Evolutionary conservation across 2,329 filamentous ascomycete genomes (phyloP).

Genomic region (Fusarium beomiforme): DNA sequence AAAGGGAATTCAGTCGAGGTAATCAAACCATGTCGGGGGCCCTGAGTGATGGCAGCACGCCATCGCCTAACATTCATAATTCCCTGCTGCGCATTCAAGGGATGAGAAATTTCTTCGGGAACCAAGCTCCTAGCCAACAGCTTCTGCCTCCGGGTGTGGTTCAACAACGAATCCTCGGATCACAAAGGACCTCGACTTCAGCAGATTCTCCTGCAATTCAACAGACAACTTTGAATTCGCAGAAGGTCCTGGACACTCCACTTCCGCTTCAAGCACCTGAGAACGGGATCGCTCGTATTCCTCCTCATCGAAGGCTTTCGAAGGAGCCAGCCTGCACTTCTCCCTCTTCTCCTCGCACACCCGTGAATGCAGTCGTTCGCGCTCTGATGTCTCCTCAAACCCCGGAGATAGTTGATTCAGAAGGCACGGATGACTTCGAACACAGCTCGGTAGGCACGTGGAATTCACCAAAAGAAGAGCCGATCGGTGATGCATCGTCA

Average conservation of each 20-base stretch:
- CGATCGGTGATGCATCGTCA: background rate
- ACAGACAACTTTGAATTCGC: background rate
- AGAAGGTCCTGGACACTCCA: background rate
- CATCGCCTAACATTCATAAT: slow-evolving; percentile 4
- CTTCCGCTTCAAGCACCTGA: background rate
- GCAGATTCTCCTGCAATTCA: background rate
- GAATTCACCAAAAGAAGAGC: slow-evolving; percentile 3
- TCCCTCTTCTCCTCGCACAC: background rate
- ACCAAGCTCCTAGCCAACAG: background rate
- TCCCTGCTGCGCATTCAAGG: slow-evolving; percentile 4
- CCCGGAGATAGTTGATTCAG: background rate
- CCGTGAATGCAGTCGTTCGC: background rate
- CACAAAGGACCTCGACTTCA: background rate
- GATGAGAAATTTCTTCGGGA: background rate
- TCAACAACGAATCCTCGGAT: background rate
- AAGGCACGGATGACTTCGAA: background rate
- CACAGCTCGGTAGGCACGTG: slow-evolving; percentile 1
- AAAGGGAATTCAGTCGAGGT: background rate
- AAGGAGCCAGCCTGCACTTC: background rate
- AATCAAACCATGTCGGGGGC: no score
- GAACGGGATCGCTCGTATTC: background rate
- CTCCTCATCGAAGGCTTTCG: background rate
- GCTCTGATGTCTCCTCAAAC: background rate
- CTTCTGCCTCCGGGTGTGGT: slow-evolving; percentile 5
- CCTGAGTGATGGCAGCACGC: background rate